Evolutionary conservation across 2,329 filamentous ascomycete species (phyloP).

Genomic region (Aureobasidium melanogenum): DNA sequence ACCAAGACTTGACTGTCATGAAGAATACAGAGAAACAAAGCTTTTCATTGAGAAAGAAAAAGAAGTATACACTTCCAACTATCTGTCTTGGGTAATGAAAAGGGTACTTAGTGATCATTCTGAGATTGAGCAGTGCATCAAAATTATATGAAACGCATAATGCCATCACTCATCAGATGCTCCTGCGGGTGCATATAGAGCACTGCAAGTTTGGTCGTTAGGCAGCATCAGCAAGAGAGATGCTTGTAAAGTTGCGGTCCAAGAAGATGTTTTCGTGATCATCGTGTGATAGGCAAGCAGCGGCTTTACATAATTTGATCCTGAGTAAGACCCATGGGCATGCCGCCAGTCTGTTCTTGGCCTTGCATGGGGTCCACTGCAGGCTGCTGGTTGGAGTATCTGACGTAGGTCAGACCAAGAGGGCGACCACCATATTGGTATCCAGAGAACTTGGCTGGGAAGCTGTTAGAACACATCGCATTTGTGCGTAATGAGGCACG

Average conservation of each 20-base stretch:
- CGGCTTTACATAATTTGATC: slow-evolving; percentile 82
- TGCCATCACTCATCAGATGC: slow-evolving; percentile 7
- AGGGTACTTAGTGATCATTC: not conserved
- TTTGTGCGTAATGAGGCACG: not conserved
- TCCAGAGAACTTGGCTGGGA: slow-evolving; percentile 78
- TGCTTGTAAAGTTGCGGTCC: not conserved
- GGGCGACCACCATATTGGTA: slow-evolving; percentile 96
- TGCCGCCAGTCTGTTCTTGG: slow-evolving; percentile 50
- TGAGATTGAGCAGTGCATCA: slow-evolving; percentile 6
- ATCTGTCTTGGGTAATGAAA: slow-evolving; percentile 1
- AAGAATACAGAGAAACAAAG: not conserved
- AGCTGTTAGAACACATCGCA: not conserved
- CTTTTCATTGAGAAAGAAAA: slow-evolving; percentile 1
- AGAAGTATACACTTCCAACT: not conserved
- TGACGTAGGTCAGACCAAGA: slow-evolving; percentile 86
- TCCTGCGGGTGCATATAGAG: not conserved
- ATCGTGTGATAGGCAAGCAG: not conserved
- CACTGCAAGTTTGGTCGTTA: slow-evolving; percentile 2
- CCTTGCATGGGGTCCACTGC: slow-evolving; percentile 66
- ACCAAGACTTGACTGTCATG: not conserved
- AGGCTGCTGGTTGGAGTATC: slow-evolving; percentile 64
- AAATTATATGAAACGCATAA: slow-evolving; percentile 14
- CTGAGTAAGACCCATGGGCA: slow-evolving; percentile 61
- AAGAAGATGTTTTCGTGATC: not conserved
- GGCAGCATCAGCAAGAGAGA: not conserved